Evolutionary conservation across 306 rosid species (phyloP).

Genomic region (Begonia masoniana): DNA sequence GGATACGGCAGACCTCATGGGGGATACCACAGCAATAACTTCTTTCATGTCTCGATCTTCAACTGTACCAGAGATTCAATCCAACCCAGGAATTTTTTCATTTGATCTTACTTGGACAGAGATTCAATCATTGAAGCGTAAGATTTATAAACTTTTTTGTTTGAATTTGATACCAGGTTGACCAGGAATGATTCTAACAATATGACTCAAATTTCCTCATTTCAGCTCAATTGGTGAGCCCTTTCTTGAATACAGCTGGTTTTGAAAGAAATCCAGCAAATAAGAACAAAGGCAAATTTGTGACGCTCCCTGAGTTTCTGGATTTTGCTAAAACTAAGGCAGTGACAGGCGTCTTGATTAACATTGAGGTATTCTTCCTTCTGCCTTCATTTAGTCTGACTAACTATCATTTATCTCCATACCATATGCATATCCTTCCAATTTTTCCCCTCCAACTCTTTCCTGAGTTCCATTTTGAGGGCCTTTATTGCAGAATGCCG

Average conservation of each 20-base stretch:
- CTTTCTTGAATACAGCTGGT: constrained; percentile 5
- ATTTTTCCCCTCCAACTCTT: constrained; percentile 1
- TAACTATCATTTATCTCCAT: background rate
- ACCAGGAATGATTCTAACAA: background rate
- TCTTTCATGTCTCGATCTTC: constrained; percentile 38
- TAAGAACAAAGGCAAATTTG: constrained; percentile 47
- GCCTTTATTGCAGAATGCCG: constrained; percentile 45
- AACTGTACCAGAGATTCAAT: constrained; percentile 54
- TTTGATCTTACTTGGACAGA: constrained; percentile 79
- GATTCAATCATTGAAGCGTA: constrained; percentile 67
- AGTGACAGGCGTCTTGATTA: constrained; percentile 48
- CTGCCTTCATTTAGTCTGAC: too few species aligned
- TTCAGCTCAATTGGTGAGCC: constrained; percentile 52
- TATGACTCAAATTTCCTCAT: constrained; percentile 5
- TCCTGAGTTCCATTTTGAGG: background rate
- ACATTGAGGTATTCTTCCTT: constrained; percentile 31
- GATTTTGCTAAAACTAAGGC: constrained; percentile 73
- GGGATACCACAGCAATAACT: constrained; percentile 32
- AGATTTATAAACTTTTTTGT: constrained; percentile 4
- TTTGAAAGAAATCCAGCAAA: constrained; percentile 55
- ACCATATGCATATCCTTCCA: background rate
- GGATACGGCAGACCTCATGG: constrained; percentile 28
- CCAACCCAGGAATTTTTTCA: constrained; percentile 56
- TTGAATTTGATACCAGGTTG: background rate
- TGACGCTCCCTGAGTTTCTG: constrained; percentile 56